Conservation (phyloP, 306 rosid species). For the Acmispon strigosus region DNA sequence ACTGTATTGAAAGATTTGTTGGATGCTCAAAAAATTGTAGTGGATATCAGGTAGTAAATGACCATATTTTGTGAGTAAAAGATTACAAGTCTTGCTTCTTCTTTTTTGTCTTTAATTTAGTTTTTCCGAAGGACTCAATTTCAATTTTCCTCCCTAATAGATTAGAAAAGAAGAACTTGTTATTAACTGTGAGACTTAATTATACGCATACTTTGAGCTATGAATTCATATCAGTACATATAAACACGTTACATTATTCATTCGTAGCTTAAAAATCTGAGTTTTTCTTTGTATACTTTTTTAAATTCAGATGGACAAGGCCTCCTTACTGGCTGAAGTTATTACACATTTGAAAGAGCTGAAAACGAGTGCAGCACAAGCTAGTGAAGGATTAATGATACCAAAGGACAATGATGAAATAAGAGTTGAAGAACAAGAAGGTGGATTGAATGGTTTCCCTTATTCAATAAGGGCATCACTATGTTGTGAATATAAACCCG, state of each 20-base stretch:
- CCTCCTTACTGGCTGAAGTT: conserved; percentile 31
- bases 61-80: neutral
- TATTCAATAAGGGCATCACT: conserved; percentile 53
- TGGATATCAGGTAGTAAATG: neutral
- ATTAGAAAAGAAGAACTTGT: neutral
- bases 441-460: conserved; percentile 42
- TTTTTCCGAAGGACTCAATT: neutral
- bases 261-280: neutral
- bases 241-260: neutral
- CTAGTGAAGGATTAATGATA: conserved; percentile 42
- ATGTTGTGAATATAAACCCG: conserved; percentile 54
- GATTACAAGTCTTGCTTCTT: neutral
- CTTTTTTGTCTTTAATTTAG: neutral
- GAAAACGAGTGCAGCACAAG: conserved; percentile 37
- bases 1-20: neutral
- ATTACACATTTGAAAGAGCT: conserved; percentile 42
- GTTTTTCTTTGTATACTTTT: neutral
- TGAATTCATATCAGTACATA: neutral
- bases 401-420: conserved; percentile 62
- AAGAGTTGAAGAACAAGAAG: conserved; percentile 53
- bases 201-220: neutral
- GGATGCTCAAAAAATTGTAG: neutral
- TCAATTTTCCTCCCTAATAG: neutral
- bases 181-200: neutral
- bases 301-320: conserved; percentile 61